Evolutionary conservation across 768 basidiomycete species (phyloP), one percentile per base, ranked within the genome.

Genomic region (Obba rivulosa): DNA sequence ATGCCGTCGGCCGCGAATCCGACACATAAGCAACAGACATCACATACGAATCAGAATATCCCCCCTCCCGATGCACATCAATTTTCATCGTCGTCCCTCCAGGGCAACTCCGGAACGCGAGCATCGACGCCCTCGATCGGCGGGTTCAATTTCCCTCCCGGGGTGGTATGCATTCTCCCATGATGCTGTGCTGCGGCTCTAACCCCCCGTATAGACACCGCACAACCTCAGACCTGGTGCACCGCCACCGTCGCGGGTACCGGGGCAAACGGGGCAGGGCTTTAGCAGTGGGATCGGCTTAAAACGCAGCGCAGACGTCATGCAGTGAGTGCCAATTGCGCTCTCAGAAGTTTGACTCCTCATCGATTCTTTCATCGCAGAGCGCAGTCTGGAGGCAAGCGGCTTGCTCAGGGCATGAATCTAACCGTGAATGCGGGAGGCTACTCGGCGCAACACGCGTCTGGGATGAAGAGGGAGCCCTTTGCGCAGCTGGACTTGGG

Each of bases 281-380:
- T 36, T 28, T 21, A 17, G 22, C 24, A 50, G 39, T 34, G 25
- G 14, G 9, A 41, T 47, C 34, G 35, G 41, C 24, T 39, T 50
- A 18, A 55, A 55, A 43, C 54, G 57, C 20, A 58, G 23, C 18
- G 57, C 57, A 5, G 57, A 55, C 22, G 43, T 46, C 8, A 58
- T 58, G 57, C 49, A 55, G 57, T 58, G 34, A 25, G 56, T 52
- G 14, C 14, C 16, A 3, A 7, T 10, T 38, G 22, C 9, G 21
- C 17, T 28, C 11, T 25, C 5, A 25, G 23, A 11, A 16, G 13
- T 35, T 23, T 20, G 1, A 17, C 3, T 5, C 1, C 23, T 16
- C 24, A 14, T 8, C 28, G 17, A 1, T 13, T 4, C 1, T 8
- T 5, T 13, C 22, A 14, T 23, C 11, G 34, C 10, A 53, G 51